Evolutionary conservation across 1,284 basidiomycete genomes (phyloP), one percentile per base, ranked within the genome.

Genomic region (Calocybe gambosa): DNA sequence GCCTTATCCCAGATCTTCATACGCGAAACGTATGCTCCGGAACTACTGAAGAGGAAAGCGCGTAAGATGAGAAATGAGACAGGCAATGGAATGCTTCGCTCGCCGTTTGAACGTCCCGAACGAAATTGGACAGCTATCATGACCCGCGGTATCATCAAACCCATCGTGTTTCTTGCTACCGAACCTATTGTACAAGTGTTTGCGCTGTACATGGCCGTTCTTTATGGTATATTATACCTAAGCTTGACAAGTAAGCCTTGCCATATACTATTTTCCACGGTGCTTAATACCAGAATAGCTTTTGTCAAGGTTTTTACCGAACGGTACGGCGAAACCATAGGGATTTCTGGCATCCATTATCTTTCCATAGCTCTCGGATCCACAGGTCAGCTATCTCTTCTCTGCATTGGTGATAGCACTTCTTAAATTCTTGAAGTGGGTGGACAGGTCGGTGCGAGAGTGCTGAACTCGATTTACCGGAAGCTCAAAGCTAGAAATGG

Each of bases 311-410:
- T 70, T 9, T 74, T 69, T 46, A 58, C 58, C 3, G 45, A 55
- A 7, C 55, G 61, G 12, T 75, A 73, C 53, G 54, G 62, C 25
- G 58, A 72, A 53, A 51, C 51, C 2, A 55, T 58, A 8, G 70
- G 70, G 0, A 68, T 74, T 34, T 67, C 72, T 0, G 67, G 68
- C 0, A 52, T 72, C 19, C 67, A 73, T 52, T 75, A 74, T 50
- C 62, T 73, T 37, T 58, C 70, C 2, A 64, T 73, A 15, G 66
- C 62, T 2, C 37, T 64, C 10, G 64, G 64, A 26, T 61, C 62
- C 21, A 65, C 62, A 10, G 55, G 60, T 63, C 37, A 23, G 51
- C 12, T 15, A 13, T 10, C 26, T 21, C 3, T 1, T 12, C 2
- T 39, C 45, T 47, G 18, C 0, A 2, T 16, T 15, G 4, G 26